phyloP scores from a whole-genome alignment of 2,329 filamentous ascomycete species.

The Pyrenophora tritici-repentis region DNA sequence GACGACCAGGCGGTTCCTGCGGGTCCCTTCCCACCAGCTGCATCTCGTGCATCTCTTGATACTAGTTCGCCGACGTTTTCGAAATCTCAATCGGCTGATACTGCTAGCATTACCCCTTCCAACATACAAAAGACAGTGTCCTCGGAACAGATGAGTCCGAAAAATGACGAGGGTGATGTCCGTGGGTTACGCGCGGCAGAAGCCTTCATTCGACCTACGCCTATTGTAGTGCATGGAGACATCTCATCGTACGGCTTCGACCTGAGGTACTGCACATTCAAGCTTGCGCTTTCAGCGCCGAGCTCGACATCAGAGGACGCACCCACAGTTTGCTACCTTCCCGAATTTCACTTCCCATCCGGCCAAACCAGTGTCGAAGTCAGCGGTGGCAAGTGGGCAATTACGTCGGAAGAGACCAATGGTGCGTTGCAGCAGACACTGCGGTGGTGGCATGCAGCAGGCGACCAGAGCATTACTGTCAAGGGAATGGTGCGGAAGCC shows the following conservation, averaged over 20 bases:
- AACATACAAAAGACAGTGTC: constrained; percentile 78
- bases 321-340: constrained; percentile 84
- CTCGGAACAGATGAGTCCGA: constrained; percentile 54
- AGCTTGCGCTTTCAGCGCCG: constrained; percentile 68
- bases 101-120: constrained; percentile 66
- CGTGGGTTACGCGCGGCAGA: constrained; percentile 84
- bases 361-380: constrained; percentile 73
- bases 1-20: constrained; percentile 72
- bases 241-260: constrained; percentile 79
- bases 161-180: constrained; percentile 31
- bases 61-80: constrained; percentile 60
- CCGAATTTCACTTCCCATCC: constrained; percentile 89
- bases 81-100: constrained; percentile 55
- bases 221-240: constrained; percentile 74
- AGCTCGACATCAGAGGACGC: constrained; percentile 64
- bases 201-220: constrained; percentile 86
- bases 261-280: constrained; percentile 76
- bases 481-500: constrained; percentile 71
- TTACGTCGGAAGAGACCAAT: constrained; percentile 73
- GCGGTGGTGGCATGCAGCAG: constrained; percentile 90
- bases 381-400: constrained; percentile 87
- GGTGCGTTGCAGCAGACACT: constrained; percentile 74
- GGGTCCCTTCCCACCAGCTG: constrained; percentile 56
- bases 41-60: constrained; percentile 57
- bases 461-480: constrained; percentile 78